Conservation (phyloP, 306 rosid species). For the Clitoria ternatea region DNA sequence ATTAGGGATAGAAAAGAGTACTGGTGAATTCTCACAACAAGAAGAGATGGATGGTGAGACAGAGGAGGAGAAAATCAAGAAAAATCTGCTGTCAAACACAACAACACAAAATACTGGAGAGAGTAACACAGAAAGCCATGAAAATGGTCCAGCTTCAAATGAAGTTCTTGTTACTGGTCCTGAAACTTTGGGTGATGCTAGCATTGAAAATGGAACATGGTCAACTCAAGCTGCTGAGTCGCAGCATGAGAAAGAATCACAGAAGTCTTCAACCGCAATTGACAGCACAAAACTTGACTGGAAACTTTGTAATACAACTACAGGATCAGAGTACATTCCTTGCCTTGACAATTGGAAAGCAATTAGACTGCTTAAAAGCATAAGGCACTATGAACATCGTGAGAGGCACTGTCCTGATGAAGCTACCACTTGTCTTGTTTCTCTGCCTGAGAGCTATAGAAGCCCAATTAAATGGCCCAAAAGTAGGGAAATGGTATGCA, state of each 20-base stretch:
- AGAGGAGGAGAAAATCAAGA: slow-evolving; percentile 34
- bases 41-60: slow-evolving; percentile 31
- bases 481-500: slow-evolving; percentile 75
- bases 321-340: slow-evolving; percentile 88
- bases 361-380: slow-evolving; percentile 55
- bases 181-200: slow-evolving; percentile 40
- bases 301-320: slow-evolving; percentile 67
- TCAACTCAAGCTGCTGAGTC: slow-evolving; percentile 48
- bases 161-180: slow-evolving; percentile 20
- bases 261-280: slow-evolving; percentile 20
- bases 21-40: slow-evolving; percentile 27
- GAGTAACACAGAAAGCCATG: slow-evolving; percentile 24
- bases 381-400: slow-evolving; percentile 60
- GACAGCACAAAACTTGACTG: slow-evolving; percentile 37
- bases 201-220: slow-evolving; percentile 43
- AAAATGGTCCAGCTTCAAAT: slow-evolving; percentile 26
- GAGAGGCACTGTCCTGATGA: slow-evolving; percentile 89
- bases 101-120: slow-evolving; percentile 32
- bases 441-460: slow-evolving; percentile 72
- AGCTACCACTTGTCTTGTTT: slow-evolving; percentile 68
- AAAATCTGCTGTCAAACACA: slow-evolving; percentile 15
- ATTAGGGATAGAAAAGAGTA: slow-evolving; percentile 30
- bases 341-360: slow-evolving; percentile 75
- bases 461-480: slow-evolving; percentile 68
- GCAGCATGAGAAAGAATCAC: slow-evolving; percentile 43